Evolutionary conservation across 1,139 yeast species (phyloP), one percentile per base, ranked within the genome.

Genomic region (Pichia sorboxylosa): DNA sequence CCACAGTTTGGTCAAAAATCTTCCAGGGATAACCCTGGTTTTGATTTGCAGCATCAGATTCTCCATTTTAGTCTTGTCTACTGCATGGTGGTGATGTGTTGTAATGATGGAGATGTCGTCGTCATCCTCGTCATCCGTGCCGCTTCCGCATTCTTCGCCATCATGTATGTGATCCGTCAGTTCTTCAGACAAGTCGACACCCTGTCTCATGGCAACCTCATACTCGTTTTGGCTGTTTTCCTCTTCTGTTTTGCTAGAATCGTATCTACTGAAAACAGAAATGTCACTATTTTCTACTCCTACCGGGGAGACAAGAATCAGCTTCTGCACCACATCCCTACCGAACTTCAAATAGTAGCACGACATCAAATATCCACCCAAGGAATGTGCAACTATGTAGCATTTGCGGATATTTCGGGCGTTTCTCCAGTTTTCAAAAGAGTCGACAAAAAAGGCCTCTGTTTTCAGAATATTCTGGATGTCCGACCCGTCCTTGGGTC

Each of bases 311-410:
- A 84, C 71, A 26, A 90, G 61, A 26, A 83, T 66, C 39, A 90
- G 58, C 40, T 75, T 72, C 17, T 69, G 59, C n/a, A 87, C 66
- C 46, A 78, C 82, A 0, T 94, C 90, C 1, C 66, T 62, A 0
- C 94, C 90, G 50, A 81, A 78, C 45, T 77, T 76, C 46, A 77
- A 46, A 17, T 90, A 77, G 51, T 90, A 90, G 13, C 82, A 75
- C 40, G 78, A 71, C 23, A 90, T 76, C 33, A 90, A 58, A 48
- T 85, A 85, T 0, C 94, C 97, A 17, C 98, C 98, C 49, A 84
- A 71, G 0, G 96, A 85, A 54, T 90, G 98, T 1, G 94, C 96
- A 36, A 87, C 68, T 19, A 90, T 54, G 8, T 80, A 69, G 48
- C 87, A 76, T 38, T 66, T 67, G 5, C 65, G 58, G 26, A 80